These are phyloP conservation scores for Mucor circinelloides DNA, from an alignment of 371 early-diverging fungal genomes.

Conservation along the genomic window DNA sequence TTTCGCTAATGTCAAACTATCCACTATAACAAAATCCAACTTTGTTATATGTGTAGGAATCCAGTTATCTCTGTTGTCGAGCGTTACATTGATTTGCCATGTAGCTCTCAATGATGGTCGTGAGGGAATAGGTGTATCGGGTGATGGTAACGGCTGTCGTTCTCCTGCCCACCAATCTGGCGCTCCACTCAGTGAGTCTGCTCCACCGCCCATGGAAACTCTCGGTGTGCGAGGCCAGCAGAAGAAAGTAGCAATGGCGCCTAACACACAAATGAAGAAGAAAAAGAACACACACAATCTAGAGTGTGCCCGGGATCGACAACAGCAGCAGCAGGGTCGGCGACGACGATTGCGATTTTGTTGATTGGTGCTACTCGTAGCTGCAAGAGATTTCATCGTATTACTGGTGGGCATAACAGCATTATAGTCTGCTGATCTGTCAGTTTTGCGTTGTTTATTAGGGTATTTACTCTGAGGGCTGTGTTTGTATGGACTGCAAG, in stretches of 20 bases:
- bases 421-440: neutral
- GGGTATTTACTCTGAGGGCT: neutral
- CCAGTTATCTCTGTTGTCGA: constrained; percentile 30
- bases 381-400: constrained; percentile 6
- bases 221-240: constrained; percentile 28
- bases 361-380: neutral
- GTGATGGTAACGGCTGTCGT: constrained; percentile 29
- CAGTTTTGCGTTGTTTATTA: neutral
- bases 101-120: constrained; percentile 18
- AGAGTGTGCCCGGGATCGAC: neutral
- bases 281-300: constrained; percentile 19
- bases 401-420: constrained; percentile 3
- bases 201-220: constrained; percentile 18
- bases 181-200: constrained; percentile 16
- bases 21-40: constrained; percentile 23
- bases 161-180: constrained; percentile 26
- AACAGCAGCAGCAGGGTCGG: constrained; percentile 1
- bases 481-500: neutral
- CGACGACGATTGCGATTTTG: neutral
- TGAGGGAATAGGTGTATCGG: constrained; percentile 9
- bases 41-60: constrained; percentile 22
- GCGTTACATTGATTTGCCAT: constrained; percentile 32
- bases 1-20: constrained; percentile 19
- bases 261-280: constrained; percentile 16
- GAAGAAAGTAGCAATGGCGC: constrained; percentile 28